Evolutionary conservation across 441 rosid genomes (phyloP), one percentile per base, ranked within the genome.

Genomic region (Cnidoscolus chayamansa): DNA sequence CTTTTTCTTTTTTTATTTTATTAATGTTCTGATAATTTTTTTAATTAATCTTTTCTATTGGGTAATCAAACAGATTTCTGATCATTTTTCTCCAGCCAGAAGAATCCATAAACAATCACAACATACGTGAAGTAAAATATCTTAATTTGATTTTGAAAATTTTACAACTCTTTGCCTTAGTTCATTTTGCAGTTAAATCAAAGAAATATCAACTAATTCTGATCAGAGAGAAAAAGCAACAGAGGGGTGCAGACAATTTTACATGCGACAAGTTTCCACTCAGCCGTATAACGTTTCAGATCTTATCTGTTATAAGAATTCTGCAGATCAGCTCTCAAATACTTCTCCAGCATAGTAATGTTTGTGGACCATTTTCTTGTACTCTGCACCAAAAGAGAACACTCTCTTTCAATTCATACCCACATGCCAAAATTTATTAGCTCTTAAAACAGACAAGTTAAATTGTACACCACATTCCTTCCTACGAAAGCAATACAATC

Each of bases 321-420:
- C 61, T 50, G 35, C 37, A 30, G 30, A 79, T 81, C 79, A 82
- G 58, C 80, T 76, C 75, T 82, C 82, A 0, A 31, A 69, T 60
- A 32, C 66, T 70, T 75, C 82, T 73, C 84, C 84, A 40, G 78
- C 48, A 56, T 60, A 67, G 66, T 81, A 81, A 68, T 85, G 80
- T 66, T 80, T 79, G 49, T 78, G 84, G 67, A 87, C 89, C 91
- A 76, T 85, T 75, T 77, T 82, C 54, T 68, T 67, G 74, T 84
- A 87, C 69, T 79, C 88, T 87, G 72, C 51, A 56, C 10, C 60
- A 60, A 66, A 48, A 8, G 25, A 25, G 0, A 37, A 11, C 9
- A 11, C 37, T 0, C 15, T 0, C 10, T 31, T 50, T 48, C 50
- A 47, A 19, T 9, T 56, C 1, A 32, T 30, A 15, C 43, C 20